phyloP scores from a whole-genome alignment of 176 grass and related monocot genomes.

The Pharus latifolius region DNA sequence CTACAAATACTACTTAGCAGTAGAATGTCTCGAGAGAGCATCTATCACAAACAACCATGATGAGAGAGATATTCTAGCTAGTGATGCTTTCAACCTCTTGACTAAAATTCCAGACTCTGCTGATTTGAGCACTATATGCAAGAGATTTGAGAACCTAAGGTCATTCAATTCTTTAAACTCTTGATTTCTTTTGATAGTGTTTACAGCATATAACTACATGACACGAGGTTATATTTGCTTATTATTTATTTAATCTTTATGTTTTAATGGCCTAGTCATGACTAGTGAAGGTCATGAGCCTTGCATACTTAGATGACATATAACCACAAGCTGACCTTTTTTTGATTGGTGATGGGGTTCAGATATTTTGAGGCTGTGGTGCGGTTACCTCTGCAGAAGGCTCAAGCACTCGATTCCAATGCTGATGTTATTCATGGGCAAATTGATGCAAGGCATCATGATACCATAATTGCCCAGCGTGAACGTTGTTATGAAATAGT shows the following conservation, averaged over 20 bases:
- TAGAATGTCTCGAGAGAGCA: conserved; percentile 87
- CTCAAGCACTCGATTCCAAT: conserved; percentile 71
- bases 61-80: conserved; percentile 72
- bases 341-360: conserved; percentile 2
- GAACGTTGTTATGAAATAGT: conserved; percentile 88
- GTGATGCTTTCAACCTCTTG: conserved; percentile 81
- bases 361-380: conserved; percentile 96
- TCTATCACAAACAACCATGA: conserved; percentile 47
- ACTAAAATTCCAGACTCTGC: conserved; percentile 75
- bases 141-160: conserved; percentile 96
- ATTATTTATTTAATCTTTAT: no score
- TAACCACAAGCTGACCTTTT: conserved; percentile 21
- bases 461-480: conserved; percentile 34
- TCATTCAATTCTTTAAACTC: not conserved
- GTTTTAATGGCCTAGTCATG: no score
- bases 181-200: not conserved
- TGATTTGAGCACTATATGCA: conserved; percentile 86
- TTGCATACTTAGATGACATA: not conserved
- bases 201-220: no score
- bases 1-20: conserved; percentile 88
- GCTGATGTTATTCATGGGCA: conserved; percentile 40
- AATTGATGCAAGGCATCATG: conserved; percentile 47
- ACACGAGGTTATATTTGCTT: no score
- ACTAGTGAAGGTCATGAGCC: not conserved
- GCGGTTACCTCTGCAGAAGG: conserved; percentile 76